Evolutionary conservation across 1,284 basidiomycete species (phyloP).

Genomic region (Bondarzewia mesenterica): DNA sequence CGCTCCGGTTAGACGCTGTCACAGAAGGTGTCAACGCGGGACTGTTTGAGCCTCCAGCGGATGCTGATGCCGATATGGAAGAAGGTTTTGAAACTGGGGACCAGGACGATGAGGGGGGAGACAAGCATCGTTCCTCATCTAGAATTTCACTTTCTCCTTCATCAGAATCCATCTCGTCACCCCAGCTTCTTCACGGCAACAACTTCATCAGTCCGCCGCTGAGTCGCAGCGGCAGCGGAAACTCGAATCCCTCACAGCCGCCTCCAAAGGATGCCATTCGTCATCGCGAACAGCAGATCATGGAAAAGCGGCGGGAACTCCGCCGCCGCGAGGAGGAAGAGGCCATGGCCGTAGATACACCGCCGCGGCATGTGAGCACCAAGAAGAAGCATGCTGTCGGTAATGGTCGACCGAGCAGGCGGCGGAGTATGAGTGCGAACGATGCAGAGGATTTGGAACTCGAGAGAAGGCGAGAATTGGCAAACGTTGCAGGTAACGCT

Average conservation of each 20-base stretch:
- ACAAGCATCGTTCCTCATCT: neutral
- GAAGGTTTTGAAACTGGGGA: slow-evolving; percentile 15
- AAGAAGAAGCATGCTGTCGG: slow-evolving; percentile 17
- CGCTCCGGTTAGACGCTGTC: slow-evolving; percentile 21
- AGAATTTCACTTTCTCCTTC: neutral
- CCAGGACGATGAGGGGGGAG: slow-evolving; percentile 10
- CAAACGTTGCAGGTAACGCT: slow-evolving; percentile 9
- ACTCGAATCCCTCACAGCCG: slow-evolving; percentile 39
- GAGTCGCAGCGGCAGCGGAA: slow-evolving; percentile 29
- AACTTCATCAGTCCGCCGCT: slow-evolving; percentile 15
- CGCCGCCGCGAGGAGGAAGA: slow-evolving; percentile 44
- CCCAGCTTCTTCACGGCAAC: slow-evolving; percentile 9
- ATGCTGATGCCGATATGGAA: slow-evolving; percentile 23
- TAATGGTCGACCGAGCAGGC: slow-evolving; percentile 44
- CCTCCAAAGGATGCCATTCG: slow-evolving; percentile 61
- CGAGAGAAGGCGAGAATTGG: neutral
- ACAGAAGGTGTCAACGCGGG: slow-evolving; percentile 25
- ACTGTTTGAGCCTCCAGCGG: slow-evolving; percentile 25
- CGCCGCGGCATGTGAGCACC: slow-evolving; percentile 17
- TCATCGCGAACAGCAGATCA: slow-evolving; percentile 60
- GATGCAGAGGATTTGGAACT: slow-evolving; percentile 42
- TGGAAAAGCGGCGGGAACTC: slow-evolving; percentile 63
- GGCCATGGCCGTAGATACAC: slow-evolving; percentile 21
- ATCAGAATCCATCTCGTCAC: slow-evolving; percentile 2
- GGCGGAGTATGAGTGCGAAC: slow-evolving; percentile 68